Conservation (phyloP, 768 basidiomycete genomes). For the Sutorius australiensis region DNA sequence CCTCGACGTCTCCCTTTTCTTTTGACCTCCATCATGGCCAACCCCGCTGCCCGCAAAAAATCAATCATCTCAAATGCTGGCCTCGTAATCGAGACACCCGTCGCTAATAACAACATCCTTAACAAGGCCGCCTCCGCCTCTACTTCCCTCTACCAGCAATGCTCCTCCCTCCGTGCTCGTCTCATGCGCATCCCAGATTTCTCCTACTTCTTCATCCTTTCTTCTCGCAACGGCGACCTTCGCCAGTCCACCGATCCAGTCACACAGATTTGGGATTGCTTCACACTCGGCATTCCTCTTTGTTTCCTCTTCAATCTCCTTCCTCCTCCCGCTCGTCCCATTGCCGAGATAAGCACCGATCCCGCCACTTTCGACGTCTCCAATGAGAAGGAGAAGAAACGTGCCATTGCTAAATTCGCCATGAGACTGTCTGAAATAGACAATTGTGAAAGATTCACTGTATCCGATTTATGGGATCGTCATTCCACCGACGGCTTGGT, state of each 20-base stretch:
- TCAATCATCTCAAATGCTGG: slow-evolving; percentile 63
- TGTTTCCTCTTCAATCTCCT: slow-evolving; percentile 96
- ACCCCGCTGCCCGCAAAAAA: slow-evolving; percentile 71
- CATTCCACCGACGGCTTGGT: slow-evolving; percentile 93
- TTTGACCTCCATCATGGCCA: slow-evolving; percentile 41
- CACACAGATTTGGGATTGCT: slow-evolving; percentile 89
- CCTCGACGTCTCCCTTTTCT: not conserved
- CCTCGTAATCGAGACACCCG: slow-evolving; percentile 69
- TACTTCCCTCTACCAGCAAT: slow-evolving; percentile 90
- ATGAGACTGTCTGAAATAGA: slow-evolving; percentile 77
- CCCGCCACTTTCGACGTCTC: slow-evolving; percentile 59
- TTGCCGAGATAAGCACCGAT: slow-evolving; percentile 60
- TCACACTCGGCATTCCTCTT: slow-evolving; percentile 88
- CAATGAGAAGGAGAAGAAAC: slow-evolving; percentile 84
- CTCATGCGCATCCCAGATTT: slow-evolving; percentile 79
- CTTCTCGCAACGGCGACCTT: slow-evolving; percentile 50
- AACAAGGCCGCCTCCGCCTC: slow-evolving; percentile 87
- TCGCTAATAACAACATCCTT: slow-evolving; percentile 80
- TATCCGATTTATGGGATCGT: slow-evolving; percentile 86
- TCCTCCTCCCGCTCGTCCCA: slow-evolving; percentile 42
- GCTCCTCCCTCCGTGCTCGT: slow-evolving; percentile 69
- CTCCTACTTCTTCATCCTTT: slow-evolving; percentile 61
- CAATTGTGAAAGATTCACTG: slow-evolving; percentile 79
- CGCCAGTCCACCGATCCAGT: slow-evolving; percentile 89
- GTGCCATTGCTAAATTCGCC: slow-evolving; percentile 85